These are phyloP conservation scores for Suhomyces sp. DNA, from an alignment of 805 yeast genomes.

Conservation along the genomic window DNA sequence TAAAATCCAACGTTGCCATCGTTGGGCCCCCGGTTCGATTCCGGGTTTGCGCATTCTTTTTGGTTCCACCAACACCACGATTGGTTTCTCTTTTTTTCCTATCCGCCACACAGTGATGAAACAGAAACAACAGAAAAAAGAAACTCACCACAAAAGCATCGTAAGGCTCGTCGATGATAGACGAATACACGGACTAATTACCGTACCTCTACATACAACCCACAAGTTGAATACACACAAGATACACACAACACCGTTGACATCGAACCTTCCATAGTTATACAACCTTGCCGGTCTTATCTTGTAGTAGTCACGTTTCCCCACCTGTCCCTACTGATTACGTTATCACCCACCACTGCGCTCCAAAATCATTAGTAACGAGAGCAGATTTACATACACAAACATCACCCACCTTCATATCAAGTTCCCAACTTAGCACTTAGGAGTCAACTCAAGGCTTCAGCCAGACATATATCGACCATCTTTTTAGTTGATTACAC, in stretches of 20 bases:
- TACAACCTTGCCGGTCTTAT: background rate
- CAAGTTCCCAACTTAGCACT: background rate
- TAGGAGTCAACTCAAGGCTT: background rate
- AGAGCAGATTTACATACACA: background rate
- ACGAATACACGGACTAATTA: background rate
- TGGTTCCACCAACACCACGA: background rate
- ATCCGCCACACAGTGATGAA: background rate
- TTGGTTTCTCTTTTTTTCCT: background rate
- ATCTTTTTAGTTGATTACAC: background rate
- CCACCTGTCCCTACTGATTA: background rate
- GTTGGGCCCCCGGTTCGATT: conserved; percentile 13
- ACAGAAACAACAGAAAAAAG: background rate
- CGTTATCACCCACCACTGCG: background rate
- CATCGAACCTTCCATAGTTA: background rate
- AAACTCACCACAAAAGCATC: background rate
- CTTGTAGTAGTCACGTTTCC: background rate
- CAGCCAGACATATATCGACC: background rate
- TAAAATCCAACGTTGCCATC: conserved; percentile 12
- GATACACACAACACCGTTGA: too few species aligned
- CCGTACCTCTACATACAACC: background rate
- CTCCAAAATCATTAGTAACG: background rate
- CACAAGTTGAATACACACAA: too few species aligned
- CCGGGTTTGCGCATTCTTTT: conserved; percentile 11
- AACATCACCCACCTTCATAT: background rate
- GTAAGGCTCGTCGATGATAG: background rate